phyloP scores from a whole-genome alignment of 1,284 basidiomycete species.

The Fomes fomentarius region DNA sequence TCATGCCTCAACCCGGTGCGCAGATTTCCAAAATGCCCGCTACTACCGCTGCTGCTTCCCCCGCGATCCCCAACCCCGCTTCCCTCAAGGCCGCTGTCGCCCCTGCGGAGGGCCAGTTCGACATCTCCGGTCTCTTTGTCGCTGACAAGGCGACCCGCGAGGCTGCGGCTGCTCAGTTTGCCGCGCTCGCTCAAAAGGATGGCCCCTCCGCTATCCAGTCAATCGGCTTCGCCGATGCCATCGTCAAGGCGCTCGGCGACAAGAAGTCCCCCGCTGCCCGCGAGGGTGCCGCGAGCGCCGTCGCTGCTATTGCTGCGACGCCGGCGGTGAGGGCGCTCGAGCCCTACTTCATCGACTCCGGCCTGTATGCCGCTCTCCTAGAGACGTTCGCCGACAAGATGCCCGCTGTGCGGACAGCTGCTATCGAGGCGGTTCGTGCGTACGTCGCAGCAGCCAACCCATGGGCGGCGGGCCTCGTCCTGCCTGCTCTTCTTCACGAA shows the following conservation, averaged over 20 bases:
- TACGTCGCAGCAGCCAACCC: constrained; percentile 87
- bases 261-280: constrained; percentile 89
- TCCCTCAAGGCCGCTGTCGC: constrained; percentile 65
- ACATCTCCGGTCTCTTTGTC: constrained; percentile 69
- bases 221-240: constrained; percentile 79
- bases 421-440: constrained; percentile 83
- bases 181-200: constrained; percentile 79
- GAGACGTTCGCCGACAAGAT: constrained; percentile 95
- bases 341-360: constrained; percentile 85
- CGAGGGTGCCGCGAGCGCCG: constrained; percentile 80
- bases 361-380: constrained; percentile 85
- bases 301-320: constrained; percentile 74
- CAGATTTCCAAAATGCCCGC: constrained; percentile 74
- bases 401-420: constrained; percentile 82
- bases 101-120: constrained; percentile 59
- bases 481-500: constrained; percentile 92
- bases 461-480: constrained; percentile 86
- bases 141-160: constrained; percentile 77
- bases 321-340: constrained; percentile 89
- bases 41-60: constrained; percentile 52
- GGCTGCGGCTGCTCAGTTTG: constrained; percentile 72
- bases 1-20: constrained; percentile 24
- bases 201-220: constrained; percentile 83
- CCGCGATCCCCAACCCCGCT: constrained; percentile 55
- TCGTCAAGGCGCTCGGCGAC: constrained; percentile 86